phyloP scores from a whole-genome alignment of 2,329 filamentous ascomycete species.

The Tolypocladium paradoxum region DNA sequence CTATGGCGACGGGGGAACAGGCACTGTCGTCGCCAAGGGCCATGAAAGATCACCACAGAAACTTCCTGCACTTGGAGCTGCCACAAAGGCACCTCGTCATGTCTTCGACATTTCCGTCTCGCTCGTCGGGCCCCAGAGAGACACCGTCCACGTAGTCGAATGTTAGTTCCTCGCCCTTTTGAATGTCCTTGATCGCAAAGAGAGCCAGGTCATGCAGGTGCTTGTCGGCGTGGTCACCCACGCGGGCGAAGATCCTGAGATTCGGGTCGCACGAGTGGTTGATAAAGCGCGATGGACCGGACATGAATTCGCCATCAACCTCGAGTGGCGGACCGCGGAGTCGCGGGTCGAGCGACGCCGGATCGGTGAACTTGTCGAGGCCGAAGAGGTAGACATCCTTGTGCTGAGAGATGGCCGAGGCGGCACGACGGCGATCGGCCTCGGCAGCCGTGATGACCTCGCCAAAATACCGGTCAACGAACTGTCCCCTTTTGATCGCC shows the following conservation, averaged over 20 bases:
- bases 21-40: background rate
- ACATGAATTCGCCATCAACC: constrained; percentile 64
- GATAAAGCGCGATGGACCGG: constrained; percentile 70
- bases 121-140: constrained; percentile 35
- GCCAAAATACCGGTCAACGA: constrained; percentile 70
- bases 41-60: constrained; percentile 45
- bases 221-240: constrained; percentile 65
- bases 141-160: constrained; percentile 70
- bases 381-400: constrained; percentile 73
- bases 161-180: constrained; percentile 57
- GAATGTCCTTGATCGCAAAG: constrained; percentile 60
- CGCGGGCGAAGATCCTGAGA: constrained; percentile 66
- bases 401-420: constrained; percentile 42
- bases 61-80: constrained; percentile 55
- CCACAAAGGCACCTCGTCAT: constrained; percentile 55
- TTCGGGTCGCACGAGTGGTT: constrained; percentile 78
- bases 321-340: constrained; percentile 47
- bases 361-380: constrained; percentile 67
- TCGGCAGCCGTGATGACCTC: constrained; percentile 55
- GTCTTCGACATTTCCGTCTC: constrained; percentile 29
- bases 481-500: constrained; percentile 60
- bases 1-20: background rate
- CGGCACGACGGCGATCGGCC: constrained; percentile 52
- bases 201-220: constrained; percentile 67
- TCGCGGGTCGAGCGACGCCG: constrained; percentile 41